A percentile compares a stretch with the other conserved stretches of the same genome.
Conservation (phyloP, 768 basidiomycete genomes). For the Boletus sensibilis region DNA sequence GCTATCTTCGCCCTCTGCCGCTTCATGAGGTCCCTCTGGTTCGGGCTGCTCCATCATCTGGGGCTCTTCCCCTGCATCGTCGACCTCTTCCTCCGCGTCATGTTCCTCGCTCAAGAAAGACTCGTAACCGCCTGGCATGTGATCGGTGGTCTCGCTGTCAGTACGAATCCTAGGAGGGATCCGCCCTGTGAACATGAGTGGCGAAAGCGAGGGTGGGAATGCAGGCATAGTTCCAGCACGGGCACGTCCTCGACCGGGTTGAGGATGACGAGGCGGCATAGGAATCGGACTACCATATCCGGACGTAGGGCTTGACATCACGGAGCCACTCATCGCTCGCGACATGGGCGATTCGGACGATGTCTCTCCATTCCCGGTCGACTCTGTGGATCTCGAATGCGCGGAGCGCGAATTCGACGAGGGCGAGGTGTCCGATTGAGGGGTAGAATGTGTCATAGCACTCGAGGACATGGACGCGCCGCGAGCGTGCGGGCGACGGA, state of each 20-base stretch:
- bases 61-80: conserved; percentile 33
- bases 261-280: conserved; percentile 50
- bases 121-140: conserved; percentile 29
- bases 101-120: conserved; percentile 30
- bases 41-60: conserved; percentile 44
- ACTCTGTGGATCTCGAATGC: conserved; percentile 49
- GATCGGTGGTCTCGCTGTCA: conserved; percentile 31
- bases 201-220: conserved; percentile 38
- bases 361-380: conserved; percentile 58
- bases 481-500: conserved; percentile 46
- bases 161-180: conserved; percentile 26
- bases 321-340: conserved; percentile 37
- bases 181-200: conserved; percentile 31
- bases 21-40: conserved; percentile 55
- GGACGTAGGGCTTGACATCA: conserved; percentile 37
- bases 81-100: conserved; percentile 35
- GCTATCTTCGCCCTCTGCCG: conserved; percentile 60
- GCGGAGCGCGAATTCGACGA: conserved; percentile 41
- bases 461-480: conserved; percentile 45
- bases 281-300: conserved; percentile 40
- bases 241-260: conserved; percentile 37
- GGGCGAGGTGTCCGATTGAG: conserved; percentile 36
- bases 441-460: conserved; percentile 40
- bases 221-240: conserved; percentile 41
- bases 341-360: conserved; percentile 61